Evolutionary conservation across 2,329 filamentous ascomycete species (phyloP).

Genomic region (Phaeophleospora eucalypticola): DNA sequence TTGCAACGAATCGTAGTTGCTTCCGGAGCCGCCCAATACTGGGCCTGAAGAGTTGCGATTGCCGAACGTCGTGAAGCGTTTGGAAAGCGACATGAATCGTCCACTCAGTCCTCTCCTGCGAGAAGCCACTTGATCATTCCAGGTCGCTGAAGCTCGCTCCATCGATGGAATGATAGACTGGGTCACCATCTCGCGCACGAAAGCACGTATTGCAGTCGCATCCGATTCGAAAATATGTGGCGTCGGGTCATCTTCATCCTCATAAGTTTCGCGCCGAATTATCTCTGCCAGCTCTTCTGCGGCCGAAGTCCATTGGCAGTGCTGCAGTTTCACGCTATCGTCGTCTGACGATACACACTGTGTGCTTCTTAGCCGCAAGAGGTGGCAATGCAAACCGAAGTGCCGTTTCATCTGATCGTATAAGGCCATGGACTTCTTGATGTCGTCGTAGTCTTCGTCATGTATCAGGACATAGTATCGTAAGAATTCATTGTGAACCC

Average conservation of each 20-base stretch:
- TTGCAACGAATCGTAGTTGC: conserved; percentile 71
- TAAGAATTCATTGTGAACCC: conserved; percentile 88
- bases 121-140: conserved; percentile 97
- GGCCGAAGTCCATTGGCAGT: conserved; percentile 84
- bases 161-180: conserved; percentile 94
- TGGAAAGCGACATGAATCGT: conserved; percentile 89
- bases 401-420: conserved; percentile 99
- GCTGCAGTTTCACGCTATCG: conserved; percentile 76
- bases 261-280: conserved; percentile 46
- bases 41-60: conserved; percentile 56
- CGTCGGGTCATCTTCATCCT: conserved; percentile 66
- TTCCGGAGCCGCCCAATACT: conserved; percentile 40
- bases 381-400: conserved; percentile 90
- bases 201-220: conserved; percentile 77
- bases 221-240: conserved; percentile 90
- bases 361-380: conserved; percentile 77
- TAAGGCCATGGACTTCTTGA: conserved; percentile 78
- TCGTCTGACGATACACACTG: conserved; percentile 87
- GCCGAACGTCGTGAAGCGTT: conserved; percentile 82
- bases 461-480: conserved; percentile 96
- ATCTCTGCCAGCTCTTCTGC: conserved; percentile 77
- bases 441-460: conserved; percentile 93
- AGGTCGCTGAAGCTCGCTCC: conserved; percentile 84
- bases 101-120: conserved; percentile 82
- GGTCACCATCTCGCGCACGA: conserved; percentile 90